phyloP scores from a whole-genome alignment of 1,284 basidiomycete species.

The Ustilago cynodontis region DNA sequence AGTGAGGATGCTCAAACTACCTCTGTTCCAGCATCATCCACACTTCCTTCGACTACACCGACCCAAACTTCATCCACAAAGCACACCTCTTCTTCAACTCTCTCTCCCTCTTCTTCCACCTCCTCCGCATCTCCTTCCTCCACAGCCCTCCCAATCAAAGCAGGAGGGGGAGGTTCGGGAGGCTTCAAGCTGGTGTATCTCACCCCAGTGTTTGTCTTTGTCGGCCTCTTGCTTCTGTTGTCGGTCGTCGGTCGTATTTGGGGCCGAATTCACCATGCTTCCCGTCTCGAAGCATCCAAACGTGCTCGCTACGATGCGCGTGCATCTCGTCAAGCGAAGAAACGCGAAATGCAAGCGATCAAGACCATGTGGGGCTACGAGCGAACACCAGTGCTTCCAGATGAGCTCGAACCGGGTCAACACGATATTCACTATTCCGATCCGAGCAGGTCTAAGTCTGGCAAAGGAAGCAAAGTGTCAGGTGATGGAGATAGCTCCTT shows the following conservation, averaged over 20 bases:
- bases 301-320: conserved; percentile 22
- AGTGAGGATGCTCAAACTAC: neutral
- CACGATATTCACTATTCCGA: conserved; percentile 38
- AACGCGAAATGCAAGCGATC: conserved; percentile 41
- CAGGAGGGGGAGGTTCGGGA: neutral
- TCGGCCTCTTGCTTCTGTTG: conserved; percentile 54
- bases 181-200: conserved; percentile 57
- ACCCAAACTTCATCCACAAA: neutral
- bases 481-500: conserved; percentile 23
- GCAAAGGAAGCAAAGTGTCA: neutral
- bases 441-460: neutral
- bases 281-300: conserved; percentile 32
- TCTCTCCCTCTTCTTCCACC: conserved; percentile 13
- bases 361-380: conserved; percentile 48
- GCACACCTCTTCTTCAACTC: conserved; percentile 3
- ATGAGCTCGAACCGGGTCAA: conserved; percentile 21
- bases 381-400: conserved; percentile 26
- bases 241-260: conserved; percentile 57
- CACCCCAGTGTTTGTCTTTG: conserved; percentile 53
- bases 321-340: conserved; percentile 21
- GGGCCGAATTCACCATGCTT: conserved; percentile 52
- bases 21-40: neutral
- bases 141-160: neutral
- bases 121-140: neutral
- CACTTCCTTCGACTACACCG: neutral